Base-by-base conservation (phyloP, 1,284 basidiomycete genomes). In the Earliella scabrosa region DNA sequence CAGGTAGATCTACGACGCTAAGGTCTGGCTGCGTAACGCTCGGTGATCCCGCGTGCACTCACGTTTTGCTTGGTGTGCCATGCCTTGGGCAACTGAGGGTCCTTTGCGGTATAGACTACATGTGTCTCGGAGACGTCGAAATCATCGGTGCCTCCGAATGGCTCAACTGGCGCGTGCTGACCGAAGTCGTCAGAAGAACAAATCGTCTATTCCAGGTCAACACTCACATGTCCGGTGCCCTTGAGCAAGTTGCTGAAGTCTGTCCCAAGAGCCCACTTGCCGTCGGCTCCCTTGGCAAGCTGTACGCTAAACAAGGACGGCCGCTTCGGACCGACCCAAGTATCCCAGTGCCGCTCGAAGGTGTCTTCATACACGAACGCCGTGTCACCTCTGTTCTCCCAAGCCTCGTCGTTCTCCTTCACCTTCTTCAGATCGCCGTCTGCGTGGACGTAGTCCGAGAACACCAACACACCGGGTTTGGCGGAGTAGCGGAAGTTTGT, bases 261-360 rank as follows among this genome's bases (percentile, higher is more conserved):
- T 2, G 73, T 67, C 2, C 77, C 81, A 34, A 88, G 75, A 13
- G 70, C 60, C 82, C 86, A 91, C 50, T 78, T 78, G 34, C 72
- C 75, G 49, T 80, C 78, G 8, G 73, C 65, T 21, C 76, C 74
- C 59, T 79, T 77, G 23, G 66, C 68, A 14, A 95, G 72, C 46
- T 74, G 70, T 41, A 88, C 83, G 31, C 82, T 82, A 70, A 93
- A 93, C 52, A 94, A 73, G 38, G 86, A 82, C 23, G 82, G 74
- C 52, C 80, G 81, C 68, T 93, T 95, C 9, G 86, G 86, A 2
- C 83, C 83, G 36, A 82, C 77, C 93, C 93, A 97, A 4, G 84
- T 87, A 72, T 96, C 94, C 95, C 95, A 97, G 63, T 97, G 93
- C 23, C 94, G 80, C 38, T 86, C 87, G 67, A 84, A 93, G 1